phyloP scores from a whole-genome alignment of 805 yeast species.

The Metschnikowia borealis region DNA sequence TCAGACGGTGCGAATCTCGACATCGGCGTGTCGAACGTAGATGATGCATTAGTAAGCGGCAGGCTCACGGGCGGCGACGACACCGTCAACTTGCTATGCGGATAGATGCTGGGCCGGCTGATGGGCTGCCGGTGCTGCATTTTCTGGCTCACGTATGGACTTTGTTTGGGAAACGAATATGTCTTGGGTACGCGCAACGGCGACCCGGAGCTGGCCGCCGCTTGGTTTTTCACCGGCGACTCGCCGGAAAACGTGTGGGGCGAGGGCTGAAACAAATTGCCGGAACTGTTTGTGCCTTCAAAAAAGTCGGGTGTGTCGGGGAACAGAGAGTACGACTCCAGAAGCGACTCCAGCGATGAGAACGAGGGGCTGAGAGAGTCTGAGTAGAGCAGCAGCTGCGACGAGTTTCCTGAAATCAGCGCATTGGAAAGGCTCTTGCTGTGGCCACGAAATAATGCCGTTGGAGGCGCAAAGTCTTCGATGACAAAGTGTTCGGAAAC shows the following conservation, averaged over 20 bases:
- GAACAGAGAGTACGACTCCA: slow-evolving; percentile 24
- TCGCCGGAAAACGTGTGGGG: neutral
- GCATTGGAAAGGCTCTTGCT: slow-evolving; percentile 15
- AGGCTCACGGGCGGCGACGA: slow-evolving; percentile 34
- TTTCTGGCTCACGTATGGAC: neutral
- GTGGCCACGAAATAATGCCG: slow-evolving; percentile 16
- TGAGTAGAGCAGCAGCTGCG: slow-evolving; percentile 26
- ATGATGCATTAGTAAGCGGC: slow-evolving; percentile 25
- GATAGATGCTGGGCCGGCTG: slow-evolving; percentile 10
- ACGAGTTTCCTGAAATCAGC: slow-evolving; percentile 28
- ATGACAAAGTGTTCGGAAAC: slow-evolving; percentile 9
- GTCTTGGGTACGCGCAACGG: neutral
- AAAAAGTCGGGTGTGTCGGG: slow-evolving; percentile 25
- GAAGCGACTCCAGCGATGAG: slow-evolving; percentile 29
- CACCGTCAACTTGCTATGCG: slow-evolving; percentile 6
- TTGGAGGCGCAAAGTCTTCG: slow-evolving; percentile 19
- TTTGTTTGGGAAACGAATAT: slow-evolving; percentile 4
- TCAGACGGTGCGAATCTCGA: slow-evolving; percentile 16
- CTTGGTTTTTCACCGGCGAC: neutral
- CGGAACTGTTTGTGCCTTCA: slow-evolving; percentile 14
- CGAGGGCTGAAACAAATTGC: slow-evolving; percentile 4
- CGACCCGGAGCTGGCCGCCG: neutral
- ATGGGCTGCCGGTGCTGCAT: slow-evolving; percentile 4
- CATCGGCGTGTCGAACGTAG: slow-evolving; percentile 20
- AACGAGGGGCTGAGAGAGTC: slow-evolving; percentile 23